A percentile compares a stretch with the other conserved stretches of the same genome.
phyloP scores from a whole-genome alignment of 176 grass and related monocot genomes.

The Aegilops sharonensis region DNA sequence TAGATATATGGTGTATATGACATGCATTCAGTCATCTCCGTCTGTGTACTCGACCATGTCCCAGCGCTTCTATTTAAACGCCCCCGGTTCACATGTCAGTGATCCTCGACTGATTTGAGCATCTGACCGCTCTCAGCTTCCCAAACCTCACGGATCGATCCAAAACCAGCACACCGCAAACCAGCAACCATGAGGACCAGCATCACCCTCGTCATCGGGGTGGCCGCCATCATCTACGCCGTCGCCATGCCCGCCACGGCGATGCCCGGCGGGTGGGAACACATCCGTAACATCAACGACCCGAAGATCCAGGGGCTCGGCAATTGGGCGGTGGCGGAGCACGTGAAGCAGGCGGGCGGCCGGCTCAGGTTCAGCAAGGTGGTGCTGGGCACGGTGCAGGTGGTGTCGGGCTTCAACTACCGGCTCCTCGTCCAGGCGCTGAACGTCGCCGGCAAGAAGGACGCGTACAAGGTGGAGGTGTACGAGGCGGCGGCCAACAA shows the following conservation, averaged over 20 bases:
- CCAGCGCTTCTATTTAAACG: not conserved
- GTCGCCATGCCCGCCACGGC: not conserved
- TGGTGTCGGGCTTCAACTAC: conserved; percentile 43
- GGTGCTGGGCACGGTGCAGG: not conserved
- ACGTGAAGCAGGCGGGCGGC: not conserved
- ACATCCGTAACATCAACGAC: not conserved
- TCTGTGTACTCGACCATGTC: not conserved
- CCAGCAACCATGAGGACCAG: not conserved
- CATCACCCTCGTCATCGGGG: not conserved
- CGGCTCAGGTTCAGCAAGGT: conserved; percentile 22
- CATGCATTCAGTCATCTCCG: not conserved
- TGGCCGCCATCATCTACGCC: not conserved
- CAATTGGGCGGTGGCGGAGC: conserved; percentile 37
- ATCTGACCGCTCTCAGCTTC: not conserved
- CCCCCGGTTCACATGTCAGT: not conserved
- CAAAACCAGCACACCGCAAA: not conserved
- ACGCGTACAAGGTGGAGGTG: conserved; percentile 30
- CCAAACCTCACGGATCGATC: not conserved
- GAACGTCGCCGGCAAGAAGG: not conserved
- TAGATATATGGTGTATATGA: not conserved
- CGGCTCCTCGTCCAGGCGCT: conserved; percentile 21
- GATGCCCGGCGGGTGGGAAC: not conserved
- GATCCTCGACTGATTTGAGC: not conserved
- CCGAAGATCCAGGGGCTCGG: conserved; percentile 24
- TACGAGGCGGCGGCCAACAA: not conserved